Conservation (phyloP, 805 yeast genomes). For the Suhomyces tanzawaensis region DNA sequence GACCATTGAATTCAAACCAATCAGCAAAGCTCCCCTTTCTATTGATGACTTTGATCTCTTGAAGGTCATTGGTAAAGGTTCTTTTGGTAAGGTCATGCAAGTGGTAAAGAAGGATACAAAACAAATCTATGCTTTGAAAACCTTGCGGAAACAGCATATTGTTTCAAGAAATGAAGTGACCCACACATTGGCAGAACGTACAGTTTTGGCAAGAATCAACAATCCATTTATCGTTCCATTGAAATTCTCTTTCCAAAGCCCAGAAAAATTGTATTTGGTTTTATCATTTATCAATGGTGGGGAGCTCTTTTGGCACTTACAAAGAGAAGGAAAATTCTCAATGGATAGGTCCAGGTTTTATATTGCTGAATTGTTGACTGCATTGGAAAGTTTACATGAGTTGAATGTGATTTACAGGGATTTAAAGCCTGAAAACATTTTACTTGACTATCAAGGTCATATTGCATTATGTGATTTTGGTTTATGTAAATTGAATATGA, state of each 20-base stretch:
- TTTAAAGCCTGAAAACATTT: conserved; percentile 91
- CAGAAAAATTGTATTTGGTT: conserved; percentile 89
- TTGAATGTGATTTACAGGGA: conserved; percentile 93
- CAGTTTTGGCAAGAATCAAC: conserved; percentile 87
- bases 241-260: conserved; percentile 94
- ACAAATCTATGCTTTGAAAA: conserved; percentile 91
- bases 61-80: conserved; percentile 96
- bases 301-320: conserved; percentile 91
- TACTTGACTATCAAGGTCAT: conserved; percentile 94
- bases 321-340: conserved; percentile 84
- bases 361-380: conserved; percentile 90
- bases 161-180: conserved; percentile 93
- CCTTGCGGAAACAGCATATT: conserved; percentile 90
- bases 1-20: conserved; percentile 67
- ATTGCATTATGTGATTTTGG: conserved; percentile 98
- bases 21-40: conserved; percentile 59
- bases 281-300: conserved; percentile 96
- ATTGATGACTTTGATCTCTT: conserved; percentile 91
- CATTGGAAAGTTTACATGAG: conserved; percentile 87
- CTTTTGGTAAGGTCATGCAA: conserved; percentile 99
- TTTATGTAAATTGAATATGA: conserved; percentile 92
- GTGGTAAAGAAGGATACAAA: conserved; percentile 94
- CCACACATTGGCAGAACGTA: conserved; percentile 94
- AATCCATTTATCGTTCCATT: conserved; percentile 96
- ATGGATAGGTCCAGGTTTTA: conserved; percentile 88